Base-by-base conservation (phyloP, 805 yeast species). In the Cyberlindnera saturnus region DNA sequence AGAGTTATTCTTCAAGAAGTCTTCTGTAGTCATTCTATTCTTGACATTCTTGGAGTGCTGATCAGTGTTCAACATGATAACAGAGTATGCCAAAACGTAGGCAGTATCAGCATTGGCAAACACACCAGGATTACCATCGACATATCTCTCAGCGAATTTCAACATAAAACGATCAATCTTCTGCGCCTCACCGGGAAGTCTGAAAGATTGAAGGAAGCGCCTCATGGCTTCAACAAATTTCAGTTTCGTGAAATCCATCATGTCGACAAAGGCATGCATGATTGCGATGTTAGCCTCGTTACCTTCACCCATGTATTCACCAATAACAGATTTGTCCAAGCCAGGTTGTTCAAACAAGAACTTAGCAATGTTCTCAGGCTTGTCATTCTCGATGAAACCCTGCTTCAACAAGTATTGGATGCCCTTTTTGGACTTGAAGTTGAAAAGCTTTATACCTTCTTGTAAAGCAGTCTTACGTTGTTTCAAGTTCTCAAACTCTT, bases 151-250 rank as follows among this genome's bases (percentile, higher is more conserved):
- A 5, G 99, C 99, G 69, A 95, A 95, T 59, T 93, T 91, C 61
- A 93, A 76, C 96, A 95, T 87, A 60, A 82, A 88, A 54, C 99
- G 75, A 70, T 93, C 99, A 60, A 93, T 91, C 59, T 93, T 91
- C 66, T 93, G 99, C 5, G 96, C 90, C 66, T 93, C 99, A 40
- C 99, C 99, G 3, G 99, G 99, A 46, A 93, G 73, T 61, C 99
- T 74, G 67, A 93, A 95, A 38, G 79, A 74, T 59, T 95, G 99
- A 46, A 93, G 71, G 57, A 88, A 88, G 14, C 67, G 70, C 52
- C 99, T 76, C 68, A 93, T 69, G 0, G 98, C 95, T 52, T 83
- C 95, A 14, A 90, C 89, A 59, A 93, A 89, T 1, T 79, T 69
- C 51, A 74, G 61, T 30, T 73, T 71, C 5, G 74, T 66, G 61